phyloP scores from a whole-genome alignment of 73 alveolate species.

The Tetrahymena thermophila region DNA sequence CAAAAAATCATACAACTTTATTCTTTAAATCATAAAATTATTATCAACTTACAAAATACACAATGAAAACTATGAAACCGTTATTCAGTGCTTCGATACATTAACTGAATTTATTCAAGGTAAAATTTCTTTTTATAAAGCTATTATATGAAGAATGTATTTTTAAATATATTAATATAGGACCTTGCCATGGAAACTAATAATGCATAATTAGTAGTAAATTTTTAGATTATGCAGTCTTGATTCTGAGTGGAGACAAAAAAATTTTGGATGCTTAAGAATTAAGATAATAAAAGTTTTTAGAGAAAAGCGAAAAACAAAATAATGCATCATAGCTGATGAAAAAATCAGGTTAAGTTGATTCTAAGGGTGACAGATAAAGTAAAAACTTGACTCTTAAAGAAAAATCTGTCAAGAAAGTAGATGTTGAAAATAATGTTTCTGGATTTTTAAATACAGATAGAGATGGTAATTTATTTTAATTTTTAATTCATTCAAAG shows the following conservation, averaged over 20 bases:
- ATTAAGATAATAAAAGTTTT: neutral
- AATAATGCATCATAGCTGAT: neutral
- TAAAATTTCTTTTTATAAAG: neutral
- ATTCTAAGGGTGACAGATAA: neutral
- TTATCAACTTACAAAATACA: slow-evolving; percentile 24
- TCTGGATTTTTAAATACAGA: neutral
- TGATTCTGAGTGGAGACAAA: slow-evolving; percentile 15
- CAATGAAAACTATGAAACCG: slow-evolving; percentile 24
- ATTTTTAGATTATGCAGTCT: slow-evolving; percentile 20
- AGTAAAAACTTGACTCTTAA: neutral
- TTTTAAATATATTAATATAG: neutral
- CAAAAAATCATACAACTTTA: slow-evolving; percentile 26
- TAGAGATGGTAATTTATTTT: neutral
- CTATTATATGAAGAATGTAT: too few relatives aligned
- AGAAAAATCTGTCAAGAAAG: neutral
- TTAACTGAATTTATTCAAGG: slow-evolving; percentile 35
- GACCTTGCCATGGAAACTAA: slow-evolving; percentile 37
- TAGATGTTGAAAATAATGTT: neutral
- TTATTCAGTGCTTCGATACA: slow-evolving; percentile 25
- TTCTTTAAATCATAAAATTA: slow-evolving; percentile 17
- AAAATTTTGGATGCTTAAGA: neutral
- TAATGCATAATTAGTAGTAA: slow-evolving; percentile 27
- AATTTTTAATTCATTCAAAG: neutral
- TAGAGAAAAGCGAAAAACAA: neutral
- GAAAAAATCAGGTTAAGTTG: neutral